phyloP scores from a whole-genome alignment of 768 basidiomycete genomes.

The Termitomyces sp. region DNA sequence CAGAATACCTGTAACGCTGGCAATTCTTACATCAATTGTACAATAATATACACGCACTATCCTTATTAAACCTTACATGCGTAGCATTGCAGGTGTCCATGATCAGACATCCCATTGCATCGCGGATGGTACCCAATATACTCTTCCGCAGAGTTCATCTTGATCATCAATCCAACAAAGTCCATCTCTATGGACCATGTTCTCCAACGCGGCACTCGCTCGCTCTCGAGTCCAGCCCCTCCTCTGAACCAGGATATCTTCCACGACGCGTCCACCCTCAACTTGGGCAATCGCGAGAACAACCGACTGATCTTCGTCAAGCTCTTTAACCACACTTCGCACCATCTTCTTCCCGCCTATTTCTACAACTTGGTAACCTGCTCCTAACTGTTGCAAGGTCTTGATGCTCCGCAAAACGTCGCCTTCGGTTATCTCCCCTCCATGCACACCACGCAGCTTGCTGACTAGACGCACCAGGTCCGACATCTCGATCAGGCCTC shows the following conservation, averaged over 20 bases:
- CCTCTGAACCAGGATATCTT: constrained; percentile 50
- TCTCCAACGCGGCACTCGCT: constrained; percentile 73
- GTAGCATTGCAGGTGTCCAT: not conserved
- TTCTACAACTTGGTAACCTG: constrained; percentile 85
- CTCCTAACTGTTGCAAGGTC: constrained; percentile 81
- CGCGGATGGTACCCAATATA: constrained; percentile 87
- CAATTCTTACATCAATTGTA: not conserved
- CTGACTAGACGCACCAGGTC: constrained; percentile 80
- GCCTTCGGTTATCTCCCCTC: constrained; percentile 74
- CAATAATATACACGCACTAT: not conserved
- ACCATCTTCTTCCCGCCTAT: constrained; percentile 78
- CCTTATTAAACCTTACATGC: too few relatives aligned
- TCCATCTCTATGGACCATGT: constrained; percentile 88
- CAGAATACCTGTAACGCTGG: constrained; percentile 2
- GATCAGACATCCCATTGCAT: constrained; percentile 75
- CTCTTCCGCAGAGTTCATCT: constrained; percentile 55
- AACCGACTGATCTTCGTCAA: constrained; percentile 85
- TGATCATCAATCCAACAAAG: constrained; percentile 95
- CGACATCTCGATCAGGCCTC: constrained; percentile 85
- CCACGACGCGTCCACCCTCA: constrained; percentile 65
- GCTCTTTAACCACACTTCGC: constrained; percentile 81
- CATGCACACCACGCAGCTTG: constrained; percentile 65
- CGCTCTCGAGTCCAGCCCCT: constrained; percentile 80
- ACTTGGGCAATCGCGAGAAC: constrained; percentile 72
- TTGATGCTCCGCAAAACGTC: constrained; percentile 82